Conservation (phyloP, 2,329 filamentous ascomycete species). For the Talaromyces atroroseus region DNA sequence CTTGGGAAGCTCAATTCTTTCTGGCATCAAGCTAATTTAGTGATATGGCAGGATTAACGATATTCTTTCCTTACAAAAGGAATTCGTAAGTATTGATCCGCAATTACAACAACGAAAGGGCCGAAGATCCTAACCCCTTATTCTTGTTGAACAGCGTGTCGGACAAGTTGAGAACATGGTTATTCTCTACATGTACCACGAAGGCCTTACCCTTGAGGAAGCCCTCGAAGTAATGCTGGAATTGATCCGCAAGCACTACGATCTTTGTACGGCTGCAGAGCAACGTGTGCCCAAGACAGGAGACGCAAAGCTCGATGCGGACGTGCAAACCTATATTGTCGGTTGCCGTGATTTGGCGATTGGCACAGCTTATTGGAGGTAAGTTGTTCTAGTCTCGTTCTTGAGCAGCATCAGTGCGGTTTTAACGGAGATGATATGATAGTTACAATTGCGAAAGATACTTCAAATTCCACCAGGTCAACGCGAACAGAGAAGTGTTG, state of each 20-base stretch:
- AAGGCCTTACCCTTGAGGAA: conserved; percentile 1
- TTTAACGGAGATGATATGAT: neutral
- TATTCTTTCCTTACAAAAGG: neutral
- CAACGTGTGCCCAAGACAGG: conserved; percentile 1
- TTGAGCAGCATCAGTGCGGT: neutral
- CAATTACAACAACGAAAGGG: neutral
- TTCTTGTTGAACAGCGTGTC: neutral
- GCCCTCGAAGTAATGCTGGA: conserved; percentile 2
- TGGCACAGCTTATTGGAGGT: conserved; percentile 5
- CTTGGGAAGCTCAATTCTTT: neutral
- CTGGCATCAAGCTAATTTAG: neutral
- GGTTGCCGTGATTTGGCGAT: conserved; percentile 5
- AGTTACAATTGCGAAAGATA: conserved; percentile 8
- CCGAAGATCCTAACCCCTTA: neutral
- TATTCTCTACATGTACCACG: conserved; percentile 5
- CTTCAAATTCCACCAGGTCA: conserved; percentile 6
- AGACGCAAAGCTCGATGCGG: neutral
- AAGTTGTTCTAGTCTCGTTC: neutral
- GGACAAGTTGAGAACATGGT: conserved; percentile 4
- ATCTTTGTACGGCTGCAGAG: conserved; percentile 4
- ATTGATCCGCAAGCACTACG: neutral
- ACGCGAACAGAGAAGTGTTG: conserved; percentile 4
- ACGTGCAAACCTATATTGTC: conserved; percentile 2
- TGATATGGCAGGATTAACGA: neutral
- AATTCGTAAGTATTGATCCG: neutral